A percentile compares a stretch with the other conserved stretches of the same genome.
These are phyloP conservation scores for Phytophthora lateralis DNA, from an alignment of 352 stramenopile genomes.

Conservation along the genomic window DNA sequence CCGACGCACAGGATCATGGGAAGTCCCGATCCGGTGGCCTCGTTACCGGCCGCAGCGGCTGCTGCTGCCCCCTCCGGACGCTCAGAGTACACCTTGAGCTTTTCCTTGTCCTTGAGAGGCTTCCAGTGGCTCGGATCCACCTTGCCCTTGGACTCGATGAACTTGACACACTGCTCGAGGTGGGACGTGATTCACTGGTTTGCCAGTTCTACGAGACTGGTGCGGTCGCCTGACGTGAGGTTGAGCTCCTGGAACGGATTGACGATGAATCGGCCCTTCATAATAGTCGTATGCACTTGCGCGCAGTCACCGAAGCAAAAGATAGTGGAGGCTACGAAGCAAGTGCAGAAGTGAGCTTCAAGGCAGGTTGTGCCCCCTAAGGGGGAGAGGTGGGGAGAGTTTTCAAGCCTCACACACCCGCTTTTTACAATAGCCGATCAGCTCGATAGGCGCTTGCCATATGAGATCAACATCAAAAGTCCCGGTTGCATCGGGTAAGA, in stretches of 20 bases:
- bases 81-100: constrained; percentile 26
- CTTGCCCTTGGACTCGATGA: constrained; percentile 28
- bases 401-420: background rate
- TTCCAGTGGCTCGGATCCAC: constrained; percentile 27
- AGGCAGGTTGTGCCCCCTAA: background rate
- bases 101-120: constrained; percentile 22
- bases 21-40: constrained; percentile 20
- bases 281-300: background rate
- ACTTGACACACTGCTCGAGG: constrained; percentile 21
- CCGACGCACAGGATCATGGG: constrained; percentile 38
- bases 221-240: constrained; percentile 15
- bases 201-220: constrained; percentile 16
- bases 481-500: constrained; percentile 16
- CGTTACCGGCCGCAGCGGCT: constrained; percentile 6
- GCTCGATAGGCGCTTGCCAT: constrained; percentile 1
- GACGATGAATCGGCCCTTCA: constrained; percentile 29
- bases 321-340: background rate
- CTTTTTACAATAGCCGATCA: background rate
- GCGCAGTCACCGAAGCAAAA: background rate
- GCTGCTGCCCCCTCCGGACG: constrained; percentile 5
- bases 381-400: constrained; percentile 1
- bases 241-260: constrained; percentile 30
- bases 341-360: constrained; percentile 12
- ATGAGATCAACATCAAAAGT: background rate
- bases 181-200: constrained; percentile 21